Evolutionary conservation across 768 basidiomycete genomes (phyloP).

Genomic region (Coprinellus micaceus): DNA sequence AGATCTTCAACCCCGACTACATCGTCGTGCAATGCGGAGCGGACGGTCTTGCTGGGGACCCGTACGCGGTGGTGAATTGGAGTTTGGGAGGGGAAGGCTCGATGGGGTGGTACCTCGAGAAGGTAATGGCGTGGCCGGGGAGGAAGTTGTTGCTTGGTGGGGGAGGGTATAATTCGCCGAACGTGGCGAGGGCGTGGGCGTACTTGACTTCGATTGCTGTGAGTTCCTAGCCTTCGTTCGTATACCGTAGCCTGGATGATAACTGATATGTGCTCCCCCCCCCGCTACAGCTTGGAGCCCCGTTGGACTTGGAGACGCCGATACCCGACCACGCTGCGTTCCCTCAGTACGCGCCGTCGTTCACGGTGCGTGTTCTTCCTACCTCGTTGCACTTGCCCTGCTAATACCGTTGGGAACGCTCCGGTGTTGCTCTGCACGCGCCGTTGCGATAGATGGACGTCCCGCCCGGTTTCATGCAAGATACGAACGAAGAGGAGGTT

Average conservation of each 20-base stretch:
- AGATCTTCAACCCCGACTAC: conserved; percentile 70
- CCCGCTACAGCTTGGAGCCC: conserved; percentile 44
- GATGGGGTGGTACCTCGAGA: conserved; percentile 63
- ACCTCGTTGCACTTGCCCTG: neutral
- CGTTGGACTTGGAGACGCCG: conserved; percentile 53
- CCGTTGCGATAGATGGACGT: conserved; percentile 65
- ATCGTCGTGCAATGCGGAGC: conserved; percentile 83
- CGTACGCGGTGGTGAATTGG: conserved; percentile 73
- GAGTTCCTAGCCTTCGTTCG: conserved; percentile 21
- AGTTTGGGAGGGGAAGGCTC: conserved; percentile 56
- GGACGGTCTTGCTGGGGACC: conserved; percentile 85
- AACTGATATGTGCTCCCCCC: neutral
- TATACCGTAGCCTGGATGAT: neutral
- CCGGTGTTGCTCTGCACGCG: neutral
- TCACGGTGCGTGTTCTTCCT: conserved; percentile 40
- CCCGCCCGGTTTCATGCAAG: conserved; percentile 65
- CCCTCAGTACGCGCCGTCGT: conserved; percentile 73
- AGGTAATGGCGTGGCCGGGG: conserved; percentile 50
- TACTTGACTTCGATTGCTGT: conserved; percentile 76
- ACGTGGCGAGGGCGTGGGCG: conserved; percentile 85
- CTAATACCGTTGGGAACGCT: neutral
- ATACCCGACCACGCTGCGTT: conserved; percentile 79
- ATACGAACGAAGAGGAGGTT: conserved; percentile 66
- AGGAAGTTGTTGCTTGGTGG: conserved; percentile 75
- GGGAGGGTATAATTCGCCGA: conserved; percentile 84